Percentiles rank a stretch among this genome's conserved stretches.
These are phyloP conservation scores for Aphanocladium album DNA, from an alignment of 2,329 filamentous ascomycete species.

Conservation along the genomic window DNA sequence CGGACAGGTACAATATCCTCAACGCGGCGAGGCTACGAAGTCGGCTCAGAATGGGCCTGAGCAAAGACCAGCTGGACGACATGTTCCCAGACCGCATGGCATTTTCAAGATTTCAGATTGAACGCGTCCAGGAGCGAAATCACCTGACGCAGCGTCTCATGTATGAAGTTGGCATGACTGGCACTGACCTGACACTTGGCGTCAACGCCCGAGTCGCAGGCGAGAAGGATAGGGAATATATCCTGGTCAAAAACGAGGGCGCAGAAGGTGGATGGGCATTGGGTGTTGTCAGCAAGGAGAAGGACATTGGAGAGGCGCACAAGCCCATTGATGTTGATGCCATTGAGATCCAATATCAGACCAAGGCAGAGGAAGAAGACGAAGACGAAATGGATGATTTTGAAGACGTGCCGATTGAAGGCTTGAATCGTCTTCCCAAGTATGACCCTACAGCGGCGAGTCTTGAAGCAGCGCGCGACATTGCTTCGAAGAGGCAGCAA, in stretches of 20 bases:
- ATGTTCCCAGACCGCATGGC: constrained; percentile 99
- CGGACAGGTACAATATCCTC: constrained; percentile 93
- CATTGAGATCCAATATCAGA: constrained; percentile 51
- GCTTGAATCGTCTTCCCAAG: constrained; percentile 77
- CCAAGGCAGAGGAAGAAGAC: constrained; percentile 54
- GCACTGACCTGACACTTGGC: constrained; percentile 64
- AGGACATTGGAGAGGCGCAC: constrained; percentile 69
- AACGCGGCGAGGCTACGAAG: constrained; percentile 89
- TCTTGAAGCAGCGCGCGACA: constrained; percentile 23
- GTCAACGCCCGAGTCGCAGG: constrained; percentile 67
- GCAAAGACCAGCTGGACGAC: constrained; percentile 87
- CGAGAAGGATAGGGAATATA: constrained; percentile 89
- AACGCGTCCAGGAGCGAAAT: constrained; percentile 86
- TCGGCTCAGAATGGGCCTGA: constrained; percentile 88
- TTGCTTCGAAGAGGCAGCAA: constrained; percentile 23
- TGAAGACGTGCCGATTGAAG: constrained; percentile 89
- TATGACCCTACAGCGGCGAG: constrained; percentile 20
- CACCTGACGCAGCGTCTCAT: constrained; percentile 92
- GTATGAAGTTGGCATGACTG: constrained; percentile 87
- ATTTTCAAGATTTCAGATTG: constrained; percentile 94
- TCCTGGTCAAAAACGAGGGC: constrained; percentile 90
- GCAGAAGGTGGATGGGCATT: constrained; percentile 95
- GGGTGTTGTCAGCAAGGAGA: constrained; percentile 84
- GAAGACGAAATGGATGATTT: constrained; percentile 72
- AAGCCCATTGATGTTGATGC: constrained; percentile 91